Evolutionary conservation across 1,139 yeast genomes (phyloP), one percentile per base, ranked within the genome.

Genomic region (Debaryomycetaceae sp.): DNA sequence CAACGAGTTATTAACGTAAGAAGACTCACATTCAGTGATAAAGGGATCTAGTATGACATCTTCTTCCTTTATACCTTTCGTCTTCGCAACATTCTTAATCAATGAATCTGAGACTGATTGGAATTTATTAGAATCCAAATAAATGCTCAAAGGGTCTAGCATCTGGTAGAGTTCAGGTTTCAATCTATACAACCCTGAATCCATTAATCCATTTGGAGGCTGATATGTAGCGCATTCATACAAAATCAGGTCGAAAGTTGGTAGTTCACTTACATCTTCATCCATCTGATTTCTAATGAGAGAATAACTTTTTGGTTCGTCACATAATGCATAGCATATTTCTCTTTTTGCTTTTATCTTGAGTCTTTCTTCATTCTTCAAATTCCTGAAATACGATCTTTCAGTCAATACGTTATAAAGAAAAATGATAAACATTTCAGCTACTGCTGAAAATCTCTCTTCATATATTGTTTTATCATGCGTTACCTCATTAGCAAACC

Each of bases 381-480:
- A 55, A 40, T 38, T 49, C 51, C 62, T 61, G 51, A 81, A 80
- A 5, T 65, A 62, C 17, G 64, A 61, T 46, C 92, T 71, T 48
- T 79, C 82, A 0, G 80, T 70, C 18, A 84, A 54, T 33, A 83
- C 37, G 41, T 75, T 72, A 55, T 83, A 84, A 16, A 82, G 50
- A 48, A 81, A 79, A 0, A 73, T 58, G 31, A 83, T 55, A 37
- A 83, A 68, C 40, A 75, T 78, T 43, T 79, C 82, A 9, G 77
- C 55, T 13, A 83, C 70, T 2, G 72, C 58, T 14, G 62, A 50
- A 30, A 80, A 70, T 42, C 81, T 71, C 29, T 83, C 87, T 38
- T 80, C 83, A 52, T 82, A 85, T 1, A 74, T 56, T 0, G 86
- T 79, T 5, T 56, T 45, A 1, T 62, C 54, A 32, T 58, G 57